These are phyloP conservation scores for Fusarium sp. DNA, from an alignment of 2,329 filamentous ascomycete genomes.

Conservation along the genomic window DNA sequence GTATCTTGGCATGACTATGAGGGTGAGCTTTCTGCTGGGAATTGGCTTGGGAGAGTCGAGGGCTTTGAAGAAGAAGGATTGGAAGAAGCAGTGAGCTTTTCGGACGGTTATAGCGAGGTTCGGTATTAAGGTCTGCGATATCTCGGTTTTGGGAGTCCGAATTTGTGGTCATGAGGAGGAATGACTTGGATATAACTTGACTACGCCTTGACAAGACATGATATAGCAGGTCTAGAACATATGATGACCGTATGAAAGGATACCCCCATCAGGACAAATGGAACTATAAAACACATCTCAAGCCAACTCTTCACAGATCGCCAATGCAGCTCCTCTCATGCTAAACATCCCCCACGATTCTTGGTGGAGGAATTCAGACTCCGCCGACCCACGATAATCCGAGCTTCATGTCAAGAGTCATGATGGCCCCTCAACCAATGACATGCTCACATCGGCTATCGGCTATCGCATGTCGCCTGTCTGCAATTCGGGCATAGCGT, in stretches of 20 bases:
- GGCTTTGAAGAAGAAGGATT: conserved; percentile 41
- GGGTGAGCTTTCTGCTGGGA: conserved; percentile 67
- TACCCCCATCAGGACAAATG: conserved; percentile 16
- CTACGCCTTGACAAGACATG: conserved; percentile 4
- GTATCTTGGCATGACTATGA: conserved; percentile 70
- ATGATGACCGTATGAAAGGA: conserved; percentile 6
- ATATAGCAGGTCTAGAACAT: conserved; percentile 2
- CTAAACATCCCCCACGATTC: conserved; percentile 15
- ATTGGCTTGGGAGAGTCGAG: conserved; percentile 58
- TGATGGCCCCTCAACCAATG: conserved; percentile 21
- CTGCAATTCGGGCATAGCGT: conserved; percentile 19
- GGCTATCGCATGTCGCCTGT: conserved; percentile 22
- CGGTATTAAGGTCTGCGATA: conserved; percentile 11
- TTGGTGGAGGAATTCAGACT: conserved; percentile 42
- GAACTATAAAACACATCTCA: background rate
- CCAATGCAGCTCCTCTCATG: conserved; percentile 4
- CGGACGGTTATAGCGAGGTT: conserved; percentile 1
- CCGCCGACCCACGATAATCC: conserved; percentile 40
- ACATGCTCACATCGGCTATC: conserved; percentile 12
- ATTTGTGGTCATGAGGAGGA: background rate
- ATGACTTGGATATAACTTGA: conserved; percentile 6
- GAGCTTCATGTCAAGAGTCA: conserved; percentile 34
- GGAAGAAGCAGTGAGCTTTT: conserved; percentile 30
- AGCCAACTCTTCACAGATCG: background rate
- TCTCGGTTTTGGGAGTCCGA: conserved; percentile 35